These are phyloP conservation scores for Saraca asoca DNA, from an alignment of 331 rosid species.

Conservation along the genomic window DNA sequence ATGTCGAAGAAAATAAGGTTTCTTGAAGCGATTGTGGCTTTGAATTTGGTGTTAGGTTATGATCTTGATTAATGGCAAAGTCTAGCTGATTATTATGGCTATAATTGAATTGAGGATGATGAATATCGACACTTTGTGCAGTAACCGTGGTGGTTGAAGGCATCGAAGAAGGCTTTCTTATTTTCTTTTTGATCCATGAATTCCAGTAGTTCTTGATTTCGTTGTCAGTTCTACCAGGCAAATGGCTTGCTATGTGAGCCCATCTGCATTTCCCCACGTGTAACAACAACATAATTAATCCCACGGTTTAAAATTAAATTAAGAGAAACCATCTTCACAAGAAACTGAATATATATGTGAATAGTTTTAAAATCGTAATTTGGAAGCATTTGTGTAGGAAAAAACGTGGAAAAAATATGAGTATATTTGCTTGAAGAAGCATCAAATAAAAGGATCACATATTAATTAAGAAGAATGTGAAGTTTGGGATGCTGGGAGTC, in stretches of 20 bases:
- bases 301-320: not conserved
- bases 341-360: no score
- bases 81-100: conserved; percentile 54
- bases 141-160: conserved; percentile 2
- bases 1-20: conserved; percentile 58
- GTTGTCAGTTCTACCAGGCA: conserved; percentile 89
- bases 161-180: conserved; percentile 50
- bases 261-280: conserved; percentile 54
- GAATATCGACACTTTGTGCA: conserved; percentile 16
- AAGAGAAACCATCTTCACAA: not conserved
- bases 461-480: not conserved
- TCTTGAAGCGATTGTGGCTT: conserved; percentile 41
- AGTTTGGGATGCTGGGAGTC: conserved; percentile 12
- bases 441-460: not conserved
- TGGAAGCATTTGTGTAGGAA: conserved; percentile 35
- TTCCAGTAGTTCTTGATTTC: conserved; percentile 94
- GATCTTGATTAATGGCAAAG: conserved; percentile 46
- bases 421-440: conserved; percentile 36
- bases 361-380: conserved; percentile 9
- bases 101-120: conserved; percentile 47
- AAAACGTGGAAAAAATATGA: conserved; percentile 35
- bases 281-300: no score
- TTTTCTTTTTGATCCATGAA: conserved; percentile 89
- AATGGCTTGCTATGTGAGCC: conserved; percentile 93
- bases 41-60: conserved; percentile 32